These are phyloP conservation scores for Sistotremastrum suecicum DNA, from an alignment of 768 basidiomycete species.

Conservation along the genomic window DNA sequence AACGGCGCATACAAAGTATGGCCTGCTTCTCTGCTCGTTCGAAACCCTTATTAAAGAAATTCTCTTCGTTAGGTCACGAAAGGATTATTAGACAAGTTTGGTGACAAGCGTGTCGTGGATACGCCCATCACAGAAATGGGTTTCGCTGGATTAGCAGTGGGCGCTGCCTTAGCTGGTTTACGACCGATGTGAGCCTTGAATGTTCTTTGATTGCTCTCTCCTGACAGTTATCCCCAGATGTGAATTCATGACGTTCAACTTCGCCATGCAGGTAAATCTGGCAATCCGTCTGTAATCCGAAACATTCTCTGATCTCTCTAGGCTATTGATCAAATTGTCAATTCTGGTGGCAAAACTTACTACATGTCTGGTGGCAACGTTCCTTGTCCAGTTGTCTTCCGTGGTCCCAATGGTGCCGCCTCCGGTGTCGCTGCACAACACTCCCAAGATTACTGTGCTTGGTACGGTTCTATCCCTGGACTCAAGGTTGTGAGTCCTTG, in stretches of 20 bases:
- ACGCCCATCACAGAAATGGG: slow-evolving; percentile 98
- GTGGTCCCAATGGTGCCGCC: slow-evolving; percentile 98
- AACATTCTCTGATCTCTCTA: slow-evolving; percentile 11
- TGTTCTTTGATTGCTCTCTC: neutral
- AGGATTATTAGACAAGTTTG: slow-evolving; percentile 97
- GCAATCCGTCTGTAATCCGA: neutral
- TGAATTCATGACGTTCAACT: slow-evolving; percentile 99
- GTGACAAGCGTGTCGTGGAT: slow-evolving; percentile 96
- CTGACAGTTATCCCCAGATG: slow-evolving; percentile 36
- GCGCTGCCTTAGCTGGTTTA: slow-evolving; percentile 87
- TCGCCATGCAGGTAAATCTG: slow-evolving; percentile 71
- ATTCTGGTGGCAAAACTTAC: slow-evolving; percentile 99
- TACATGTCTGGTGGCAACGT: slow-evolving; percentile 99
- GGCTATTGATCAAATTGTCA: slow-evolving; percentile 99
- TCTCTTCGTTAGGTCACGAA: slow-evolving; percentile 66
- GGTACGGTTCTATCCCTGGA: slow-evolving; percentile 89
- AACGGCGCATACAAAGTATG: slow-evolving; percentile 91
- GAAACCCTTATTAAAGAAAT: slow-evolving; percentile 7
- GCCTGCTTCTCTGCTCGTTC: slow-evolving; percentile 2
- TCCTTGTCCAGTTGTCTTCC: slow-evolving; percentile 97
- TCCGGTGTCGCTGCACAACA: slow-evolving; percentile 95
- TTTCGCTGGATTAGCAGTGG: slow-evolving; percentile 92
- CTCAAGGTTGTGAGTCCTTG: slow-evolving; percentile 97
- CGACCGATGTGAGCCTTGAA: slow-evolving; percentile 60
- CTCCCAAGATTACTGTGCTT: slow-evolving; percentile 93